Evolutionary conservation across 2,329 filamentous ascomycete genomes (phyloP), one percentile per base, ranked within the genome.

Genomic region (Trichoderma simmonsii): DNA sequence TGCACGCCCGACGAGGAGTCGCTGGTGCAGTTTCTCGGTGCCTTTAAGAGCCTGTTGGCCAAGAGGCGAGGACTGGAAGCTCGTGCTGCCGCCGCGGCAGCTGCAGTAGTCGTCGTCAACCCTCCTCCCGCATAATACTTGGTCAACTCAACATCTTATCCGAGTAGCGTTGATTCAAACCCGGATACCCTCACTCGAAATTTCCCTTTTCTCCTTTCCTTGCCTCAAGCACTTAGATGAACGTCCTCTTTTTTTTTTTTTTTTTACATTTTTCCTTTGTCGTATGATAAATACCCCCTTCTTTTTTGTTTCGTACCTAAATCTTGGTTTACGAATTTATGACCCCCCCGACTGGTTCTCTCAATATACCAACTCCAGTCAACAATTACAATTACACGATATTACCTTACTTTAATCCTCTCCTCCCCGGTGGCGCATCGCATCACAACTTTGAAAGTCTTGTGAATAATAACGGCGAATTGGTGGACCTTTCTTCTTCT

Each of bases 31-130:
- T 97, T 94, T 83, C 86, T 99, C 1, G 96, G 95, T 3, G 93
- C 94, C 0, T 90, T 98, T 83, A 98, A 98, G 84, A 97, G 94
- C 79, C 83, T 95, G 71, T 83, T 96, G 54, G 88, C 90, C 51
- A 94, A 91, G 83, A 85, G 92, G 70, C 89, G 88, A 75, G 91
- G 92, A 73, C 78, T 89, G 4, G 86, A 89, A 76, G 85, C 85
- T n/a, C 85, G 85, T 5, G 48, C 48, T 1, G 48, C 48, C 5
- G 48, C 48, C 70, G 83, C 82, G 6, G 79, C 81, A 7, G 32
- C 57, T 11, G 36, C 56, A 15, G 18, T 59, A 5, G 43, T 43
- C 15, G 56, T 32, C 8, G 69, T 69, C 51, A 72, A 66, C 8
- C 28, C 68, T 24, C 43, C 71, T 26, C 65, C 73, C n/a, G 67